Base-by-base conservation (phyloP, 2,329 filamentous ascomycete species). In the Claviceps fusiformis region DNA sequence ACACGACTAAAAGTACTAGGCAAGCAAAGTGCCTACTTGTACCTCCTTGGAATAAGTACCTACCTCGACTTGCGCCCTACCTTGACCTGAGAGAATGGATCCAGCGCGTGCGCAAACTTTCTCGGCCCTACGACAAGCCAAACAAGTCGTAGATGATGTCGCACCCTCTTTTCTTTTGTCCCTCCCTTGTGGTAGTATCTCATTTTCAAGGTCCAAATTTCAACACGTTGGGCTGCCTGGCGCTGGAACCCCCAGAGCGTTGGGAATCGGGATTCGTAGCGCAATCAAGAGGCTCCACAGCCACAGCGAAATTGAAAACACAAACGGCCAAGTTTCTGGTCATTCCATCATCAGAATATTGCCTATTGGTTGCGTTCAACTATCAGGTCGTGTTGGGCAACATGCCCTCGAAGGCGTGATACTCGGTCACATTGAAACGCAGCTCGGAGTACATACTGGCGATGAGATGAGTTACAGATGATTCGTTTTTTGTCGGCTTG, bases 91-190 rank as follows among this genome's bases (percentile, higher is more conserved):
- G 44, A 29, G 44, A 46, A 24, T 27, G 24, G 19, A 17, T 29
- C 44, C 24, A 15, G 44, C 44, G 13, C 44, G 27, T 17, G 27
- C 9, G 27, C 47, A 41, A 41, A 51, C 35, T 24, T 51, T 41
- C 11, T 50, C 6, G 37, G 9, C 46, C 37, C 49, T 39, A 48
- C 53, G 47, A 41, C 47, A 51, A 45, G 37, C 31, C 37, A 41
- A 29, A 31, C 13, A 35, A n/a, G 53, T 43, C 43, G 45, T 13
- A 48, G 47, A 47, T 43, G 46, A 13, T 31, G 39, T 35, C 50
- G 43, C 45, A 51, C 45, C 50, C 51, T 53, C 27, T 24, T 24
- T 56, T 53, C 41, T 50, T 45, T 39, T 52, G 43, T 52, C 43
- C 44, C 54, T 55, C 48, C 54, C 33, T 52, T 50, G 37, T 50